Conservation (phyloP, 257 asterid species). For the Nicotiana paniculata region DNA sequence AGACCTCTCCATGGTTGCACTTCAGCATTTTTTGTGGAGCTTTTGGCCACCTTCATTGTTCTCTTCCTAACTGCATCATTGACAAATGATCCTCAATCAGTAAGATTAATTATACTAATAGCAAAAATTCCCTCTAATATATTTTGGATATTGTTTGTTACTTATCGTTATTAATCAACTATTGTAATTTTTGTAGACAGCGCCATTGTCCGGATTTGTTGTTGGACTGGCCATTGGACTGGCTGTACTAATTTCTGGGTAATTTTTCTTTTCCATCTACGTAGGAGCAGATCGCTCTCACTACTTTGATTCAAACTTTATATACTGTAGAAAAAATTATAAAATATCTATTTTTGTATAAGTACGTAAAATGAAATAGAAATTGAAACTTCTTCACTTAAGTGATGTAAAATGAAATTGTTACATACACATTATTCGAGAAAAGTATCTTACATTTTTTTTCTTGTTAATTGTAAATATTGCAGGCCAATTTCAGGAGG, state of each 20-base stretch:
- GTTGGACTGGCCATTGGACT: conserved; percentile 68
- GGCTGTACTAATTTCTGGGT: conserved; percentile 90
- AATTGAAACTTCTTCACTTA: not conserved
- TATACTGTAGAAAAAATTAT: too few species aligned
- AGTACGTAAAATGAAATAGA: too few species aligned
- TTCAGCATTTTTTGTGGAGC: conserved; percentile 67
- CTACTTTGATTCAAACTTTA: too few species aligned
- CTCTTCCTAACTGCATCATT: conserved; percentile 65
- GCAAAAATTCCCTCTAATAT: not conserved
- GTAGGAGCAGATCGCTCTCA: not conserved
- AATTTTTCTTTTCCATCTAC: not conserved
- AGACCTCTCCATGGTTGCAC: conserved; percentile 52
- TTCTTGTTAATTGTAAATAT: too few species aligned
- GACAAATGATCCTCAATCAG: conserved; percentile 39
- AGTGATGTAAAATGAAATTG: not conserved
- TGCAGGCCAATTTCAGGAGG: conserved; percentile 86
- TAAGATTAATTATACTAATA: conserved; percentile 20
- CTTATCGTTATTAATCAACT: not conserved
- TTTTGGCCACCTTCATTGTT: conserved; percentile 63
- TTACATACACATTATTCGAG: not conserved
- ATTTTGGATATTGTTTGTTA: not conserved
- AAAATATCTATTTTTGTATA: too few species aligned
- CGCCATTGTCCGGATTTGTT: conserved; percentile 51
- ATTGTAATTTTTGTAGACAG: conserved; percentile 29
- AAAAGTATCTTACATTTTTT: not conserved